Evolutionary conservation across 257 asterid species (phyloP).

Genomic region (Salvia splendens): DNA sequence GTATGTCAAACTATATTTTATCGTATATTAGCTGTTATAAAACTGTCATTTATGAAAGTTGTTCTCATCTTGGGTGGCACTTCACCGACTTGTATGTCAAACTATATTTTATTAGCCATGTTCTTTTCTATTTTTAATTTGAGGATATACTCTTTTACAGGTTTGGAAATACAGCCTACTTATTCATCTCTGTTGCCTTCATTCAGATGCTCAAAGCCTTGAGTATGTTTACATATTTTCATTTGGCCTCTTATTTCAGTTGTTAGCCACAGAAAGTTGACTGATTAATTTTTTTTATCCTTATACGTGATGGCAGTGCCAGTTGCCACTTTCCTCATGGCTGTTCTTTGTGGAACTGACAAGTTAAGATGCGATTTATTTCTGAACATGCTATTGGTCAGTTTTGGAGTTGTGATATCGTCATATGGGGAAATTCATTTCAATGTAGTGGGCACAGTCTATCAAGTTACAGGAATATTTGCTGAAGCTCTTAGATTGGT

Average conservation of each 20-base stretch:
- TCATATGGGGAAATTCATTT: conserved; percentile 98
- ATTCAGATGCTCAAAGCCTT: conserved; percentile 99
- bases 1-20: too few species aligned
- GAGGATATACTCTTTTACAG: conserved; percentile 43
- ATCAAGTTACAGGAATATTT: conserved; percentile 95
- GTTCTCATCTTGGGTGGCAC: conserved; percentile 17
- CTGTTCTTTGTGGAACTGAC: conserved; percentile 92
- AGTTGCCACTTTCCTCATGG: conserved; percentile 94
- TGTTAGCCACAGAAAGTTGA: conserved; percentile 16
- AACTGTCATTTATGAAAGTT: not conserved
- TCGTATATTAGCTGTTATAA: not conserved
- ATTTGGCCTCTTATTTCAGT: conserved; percentile 20
- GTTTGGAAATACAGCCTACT: conserved; percentile 98
- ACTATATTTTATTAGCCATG: conserved; percentile 20
- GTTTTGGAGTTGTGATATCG: conserved; percentile 90
- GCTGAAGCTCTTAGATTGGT: conserved; percentile 99
- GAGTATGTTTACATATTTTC: conserved; percentile 53
- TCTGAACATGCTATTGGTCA: conserved; percentile 90
- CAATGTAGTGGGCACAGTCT: conserved; percentile 90
- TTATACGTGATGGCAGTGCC: conserved; percentile 71
- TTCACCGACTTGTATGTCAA: conserved; percentile 23
- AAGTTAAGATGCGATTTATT: conserved; percentile 84
- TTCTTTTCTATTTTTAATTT: conserved; percentile 23
- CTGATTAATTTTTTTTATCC: conserved; percentile 34
- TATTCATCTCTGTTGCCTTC: conserved; percentile 97